Conservation (phyloP, 345 rosid species). For the Eutrema heterophyllum region DNA sequence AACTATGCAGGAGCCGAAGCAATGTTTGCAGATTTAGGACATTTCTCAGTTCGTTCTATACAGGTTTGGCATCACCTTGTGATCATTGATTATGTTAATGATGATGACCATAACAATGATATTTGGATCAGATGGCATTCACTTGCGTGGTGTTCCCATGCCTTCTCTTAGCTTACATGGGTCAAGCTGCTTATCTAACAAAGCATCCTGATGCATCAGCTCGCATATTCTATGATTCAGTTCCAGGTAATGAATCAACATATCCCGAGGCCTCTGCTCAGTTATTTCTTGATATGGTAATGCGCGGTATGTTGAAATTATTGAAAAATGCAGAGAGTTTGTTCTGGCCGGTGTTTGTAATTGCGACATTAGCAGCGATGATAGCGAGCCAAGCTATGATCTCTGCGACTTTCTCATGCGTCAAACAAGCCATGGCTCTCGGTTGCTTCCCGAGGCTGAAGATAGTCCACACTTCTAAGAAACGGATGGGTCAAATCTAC, state of each 20-base stretch:
- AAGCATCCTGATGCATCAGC: slow-evolving; percentile 54
- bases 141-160: slow-evolving; percentile 85
- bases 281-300: neutral
- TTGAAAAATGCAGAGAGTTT: slow-evolving; percentile 46
- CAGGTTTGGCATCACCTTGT: slow-evolving; percentile 44
- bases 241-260: slow-evolving; percentile 51
- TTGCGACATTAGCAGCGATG: slow-evolving; percentile 88
- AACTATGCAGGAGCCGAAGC: slow-evolving; percentile 85
- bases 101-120: neutral
- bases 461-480: slow-evolving; percentile 89
- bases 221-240: slow-evolving; percentile 82
- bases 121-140: slow-evolving; percentile 63
- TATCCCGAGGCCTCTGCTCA: neutral
- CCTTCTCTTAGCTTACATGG: slow-evolving; percentile 91
- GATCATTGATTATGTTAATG: neutral
- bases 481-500: slow-evolving; percentile 87
- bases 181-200: slow-evolving; percentile 89
- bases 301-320: neutral
- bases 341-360: slow-evolving; percentile 87
- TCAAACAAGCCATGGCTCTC: slow-evolving; percentile 95
- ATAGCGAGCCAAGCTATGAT: slow-evolving; percentile 99
- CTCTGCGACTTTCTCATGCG: slow-evolving; percentile 95
- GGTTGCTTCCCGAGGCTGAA: slow-evolving; percentile 97
- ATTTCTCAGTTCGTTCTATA: slow-evolving; percentile 83
- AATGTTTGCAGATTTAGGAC: slow-evolving; percentile 98